A percentile compares a stretch with the other conserved stretches of the same genome.
phyloP scores from a whole-genome alignment of 164 flowering plant genomes.

The Litsea cubeba region DNA sequence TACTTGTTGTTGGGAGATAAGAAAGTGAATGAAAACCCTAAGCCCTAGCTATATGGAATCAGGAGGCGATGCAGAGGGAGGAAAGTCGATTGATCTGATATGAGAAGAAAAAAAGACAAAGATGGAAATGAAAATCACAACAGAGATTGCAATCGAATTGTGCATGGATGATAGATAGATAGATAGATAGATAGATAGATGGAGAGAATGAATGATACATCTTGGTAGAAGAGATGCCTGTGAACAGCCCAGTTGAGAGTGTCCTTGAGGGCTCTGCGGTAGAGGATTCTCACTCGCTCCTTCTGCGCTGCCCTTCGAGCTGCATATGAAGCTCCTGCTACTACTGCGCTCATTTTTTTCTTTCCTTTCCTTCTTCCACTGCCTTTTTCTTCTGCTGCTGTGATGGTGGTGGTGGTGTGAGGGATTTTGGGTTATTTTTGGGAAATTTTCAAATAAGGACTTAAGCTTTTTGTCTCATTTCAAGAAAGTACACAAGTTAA shows the following conservation, averaged over 20 bases:
- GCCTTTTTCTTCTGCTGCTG: not conserved
- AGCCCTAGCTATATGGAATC: too few relatives aligned
- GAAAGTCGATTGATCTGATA: not conserved
- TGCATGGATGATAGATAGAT: not conserved
- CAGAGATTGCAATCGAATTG: not conserved
- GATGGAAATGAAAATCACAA: not conserved
- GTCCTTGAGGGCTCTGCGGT: conserved; percentile 84
- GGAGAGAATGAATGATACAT: conserved; percentile 31
- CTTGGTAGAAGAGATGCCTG: conserved; percentile 88
- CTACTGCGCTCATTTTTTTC: not conserved
- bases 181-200: not conserved
- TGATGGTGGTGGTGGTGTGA: not conserved
- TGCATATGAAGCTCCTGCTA: conserved; percentile 26
- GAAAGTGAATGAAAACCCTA: too few relatives aligned
- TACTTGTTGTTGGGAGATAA: too few relatives aligned
- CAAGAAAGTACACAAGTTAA: too few relatives aligned
- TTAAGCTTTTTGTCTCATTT: too few relatives aligned
- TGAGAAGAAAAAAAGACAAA: too few relatives aligned
- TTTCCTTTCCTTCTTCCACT: not conserved
- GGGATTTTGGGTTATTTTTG: too few relatives aligned
- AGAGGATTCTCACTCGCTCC: conserved; percentile 89
- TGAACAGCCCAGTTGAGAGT: conserved; percentile 99
- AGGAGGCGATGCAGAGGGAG: too few relatives aligned
- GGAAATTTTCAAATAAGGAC: too few relatives aligned
- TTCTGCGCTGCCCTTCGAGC: conserved; percentile 91